Conservation (phyloP, 2,329 filamentous ascomycete species). For the Paraphoma sp. region DNA sequence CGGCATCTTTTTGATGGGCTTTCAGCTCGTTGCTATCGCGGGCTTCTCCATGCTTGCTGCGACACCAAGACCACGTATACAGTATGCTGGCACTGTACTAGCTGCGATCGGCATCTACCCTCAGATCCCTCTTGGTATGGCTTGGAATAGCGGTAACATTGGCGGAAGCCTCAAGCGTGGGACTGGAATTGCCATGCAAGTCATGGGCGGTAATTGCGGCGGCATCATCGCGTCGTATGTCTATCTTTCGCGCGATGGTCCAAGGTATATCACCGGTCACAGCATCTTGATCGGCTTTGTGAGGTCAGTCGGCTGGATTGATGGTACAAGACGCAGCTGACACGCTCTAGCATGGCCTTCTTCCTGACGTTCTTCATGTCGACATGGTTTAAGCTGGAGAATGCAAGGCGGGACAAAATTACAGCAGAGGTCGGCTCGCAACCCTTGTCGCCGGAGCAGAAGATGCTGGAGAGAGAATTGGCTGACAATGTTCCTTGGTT, state of each 20-base stretch:
- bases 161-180: conserved; percentile 62
- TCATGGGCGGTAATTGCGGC: conserved; percentile 68
- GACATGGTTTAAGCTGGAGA: conserved; percentile 63
- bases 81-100: conserved; percentile 44
- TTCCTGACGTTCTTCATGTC: conserved; percentile 63
- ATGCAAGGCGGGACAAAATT: conserved; percentile 59
- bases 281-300: conserved; percentile 53
- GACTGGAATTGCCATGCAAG: conserved; percentile 64
- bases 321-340: not conserved
- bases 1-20: conserved; percentile 39
- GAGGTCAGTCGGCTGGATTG: conserved; percentile 38
- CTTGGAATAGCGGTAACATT: conserved; percentile 67
- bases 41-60: conserved; percentile 44
- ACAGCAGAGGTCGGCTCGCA: conserved; percentile 51
- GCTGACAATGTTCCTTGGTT: conserved; percentile 63
- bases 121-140: conserved; percentile 62
- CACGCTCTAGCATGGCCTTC: conserved; percentile 53
- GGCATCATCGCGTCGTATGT: conserved; percentile 70
- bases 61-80: conserved; percentile 31
- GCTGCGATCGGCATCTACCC: conserved; percentile 58
- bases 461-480: conserved; percentile 58
- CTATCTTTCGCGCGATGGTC: conserved; percentile 53
- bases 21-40: conserved; percentile 62
- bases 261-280: conserved; percentile 56
- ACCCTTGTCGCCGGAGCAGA: conserved; percentile 63